Evolutionary conservation across 1,284 basidiomycete species (phyloP).

Genomic region (Bondarzewia mesenterica): DNA sequence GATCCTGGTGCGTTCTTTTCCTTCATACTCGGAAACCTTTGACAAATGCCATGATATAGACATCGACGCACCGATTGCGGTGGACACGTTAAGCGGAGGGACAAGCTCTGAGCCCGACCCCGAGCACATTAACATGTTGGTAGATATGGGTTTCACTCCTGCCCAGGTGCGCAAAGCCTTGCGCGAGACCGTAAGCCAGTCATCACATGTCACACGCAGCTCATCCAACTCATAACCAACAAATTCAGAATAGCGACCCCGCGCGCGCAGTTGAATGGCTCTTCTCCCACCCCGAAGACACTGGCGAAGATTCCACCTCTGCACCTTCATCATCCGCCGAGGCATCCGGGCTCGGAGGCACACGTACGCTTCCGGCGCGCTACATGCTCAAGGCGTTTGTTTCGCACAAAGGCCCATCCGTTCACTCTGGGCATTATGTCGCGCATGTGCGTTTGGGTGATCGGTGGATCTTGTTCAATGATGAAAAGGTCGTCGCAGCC

Average conservation of each 20-base stretch:
- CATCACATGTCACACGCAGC: conserved; percentile 3
- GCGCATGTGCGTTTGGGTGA: conserved; percentile 55
- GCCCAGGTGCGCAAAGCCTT: conserved; percentile 87
- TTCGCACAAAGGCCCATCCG: conserved; percentile 93
- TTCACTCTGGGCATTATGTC: conserved; percentile 93
- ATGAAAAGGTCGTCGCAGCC: conserved; percentile 91
- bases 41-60: conserved; percentile 36
- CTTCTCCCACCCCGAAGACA: conserved; percentile 91
- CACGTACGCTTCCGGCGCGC: conserved; percentile 59
- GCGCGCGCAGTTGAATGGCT: conserved; percentile 95
- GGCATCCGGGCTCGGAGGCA: conserved; percentile 26
- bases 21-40: not conserved
- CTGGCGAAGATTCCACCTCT: conserved; percentile 47
- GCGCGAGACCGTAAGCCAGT: conserved; percentile 66
- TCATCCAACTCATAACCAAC: not conserved
- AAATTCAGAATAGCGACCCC: conserved; percentile 54
- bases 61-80: conserved; percentile 78
- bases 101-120: conserved; percentile 35
- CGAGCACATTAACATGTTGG: conserved; percentile 67
- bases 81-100: conserved; percentile 14
- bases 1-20: conserved; percentile 60
- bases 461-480: conserved; percentile 85
- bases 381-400: conserved; percentile 90
- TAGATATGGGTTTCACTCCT: conserved; percentile 89
- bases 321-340: conserved; percentile 18